Evolutionary conservation across 2,329 filamentous ascomycete species (phyloP).

Genomic region (Phialophora chinensis): DNA sequence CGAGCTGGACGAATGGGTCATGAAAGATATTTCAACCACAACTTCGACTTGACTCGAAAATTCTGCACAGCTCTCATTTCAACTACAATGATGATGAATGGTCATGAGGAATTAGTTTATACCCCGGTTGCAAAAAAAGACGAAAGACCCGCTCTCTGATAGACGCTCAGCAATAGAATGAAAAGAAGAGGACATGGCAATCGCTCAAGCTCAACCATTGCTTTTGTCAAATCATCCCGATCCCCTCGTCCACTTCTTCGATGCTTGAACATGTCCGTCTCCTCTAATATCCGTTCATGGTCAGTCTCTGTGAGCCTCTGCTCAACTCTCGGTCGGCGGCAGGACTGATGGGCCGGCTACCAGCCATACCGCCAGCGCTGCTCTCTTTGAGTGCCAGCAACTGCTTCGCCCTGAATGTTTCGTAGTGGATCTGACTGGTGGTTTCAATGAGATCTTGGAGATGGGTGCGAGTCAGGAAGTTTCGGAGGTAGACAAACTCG

Average conservation of each 20-base stretch:
- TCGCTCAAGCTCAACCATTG: constrained; percentile 31
- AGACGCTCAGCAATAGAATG: constrained; percentile 37
- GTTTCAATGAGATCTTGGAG: constrained; percentile 99
- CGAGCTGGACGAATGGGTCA: constrained; percentile 60
- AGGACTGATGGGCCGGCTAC: constrained; percentile 92
- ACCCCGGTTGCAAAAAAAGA: constrained; percentile 28
- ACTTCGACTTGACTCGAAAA: constrained; percentile 4
- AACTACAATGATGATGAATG: constrained; percentile 17
- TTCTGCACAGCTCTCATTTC: constrained; percentile 8
- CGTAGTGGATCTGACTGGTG: constrained; percentile 99
- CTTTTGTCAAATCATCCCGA: constrained; percentile 31
- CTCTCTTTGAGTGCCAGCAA: constrained; percentile 97
- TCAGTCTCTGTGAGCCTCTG: constrained; percentile 95
- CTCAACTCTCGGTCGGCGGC: constrained; percentile 93
- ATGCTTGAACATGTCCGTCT: constrained; percentile 14
- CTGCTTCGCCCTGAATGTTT: constrained; percentile 99
- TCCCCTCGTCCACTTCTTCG: constrained; percentile 12
- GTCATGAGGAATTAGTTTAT: constrained; percentile 34
- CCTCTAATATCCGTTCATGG: constrained; percentile 92
- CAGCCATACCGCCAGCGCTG: constrained; percentile 74
- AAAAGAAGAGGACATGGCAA: constrained; percentile 30
- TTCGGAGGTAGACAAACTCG: constrained; percentile 97
- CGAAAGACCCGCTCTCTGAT: constrained; percentile 39
- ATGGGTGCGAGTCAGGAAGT: constrained; percentile 98
- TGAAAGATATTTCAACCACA: constrained; percentile 42